A percentile compares a stretch with the other conserved stretches of the same genome.
Evolutionary conservation across 1,139 yeast genomes (phyloP).

Genomic region (Lizanozyma gosingica): DNA sequence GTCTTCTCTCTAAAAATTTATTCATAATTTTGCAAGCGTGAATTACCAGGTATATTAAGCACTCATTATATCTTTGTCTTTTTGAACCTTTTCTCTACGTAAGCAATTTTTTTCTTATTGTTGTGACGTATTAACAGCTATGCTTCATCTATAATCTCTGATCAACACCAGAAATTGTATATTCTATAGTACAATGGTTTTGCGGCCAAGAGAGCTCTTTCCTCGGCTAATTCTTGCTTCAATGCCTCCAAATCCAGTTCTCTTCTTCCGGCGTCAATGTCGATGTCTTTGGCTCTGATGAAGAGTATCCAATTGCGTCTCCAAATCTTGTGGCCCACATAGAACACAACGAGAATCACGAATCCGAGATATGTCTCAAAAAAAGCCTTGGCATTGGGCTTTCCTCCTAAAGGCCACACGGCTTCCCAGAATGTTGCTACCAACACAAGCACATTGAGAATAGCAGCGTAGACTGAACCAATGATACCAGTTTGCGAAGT

Average conservation of each 20-base stretch:
- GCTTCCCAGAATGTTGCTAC: conserved; percentile 57
- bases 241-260: conserved; percentile 34
- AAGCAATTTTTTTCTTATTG: too few species aligned
- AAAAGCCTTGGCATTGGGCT: conserved; percentile 14
- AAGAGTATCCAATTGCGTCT: conserved; percentile 21
- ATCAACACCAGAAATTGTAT: conserved; percentile 30
- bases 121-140: too few species aligned
- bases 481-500: conserved; percentile 36
- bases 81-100: too few species aligned
- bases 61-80: too few species aligned
- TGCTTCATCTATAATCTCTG: too few species aligned
- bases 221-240: conserved; percentile 34
- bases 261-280: conserved; percentile 34
- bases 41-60: too few species aligned
- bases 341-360: conserved; percentile 14
- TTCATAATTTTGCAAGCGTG: too few species aligned
- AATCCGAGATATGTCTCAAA: conserved; percentile 16
- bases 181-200: conserved; percentile 27
- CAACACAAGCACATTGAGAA: conserved; percentile 28
- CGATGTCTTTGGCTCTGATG: conserved; percentile 28
- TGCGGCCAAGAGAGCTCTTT: conserved; percentile 20
- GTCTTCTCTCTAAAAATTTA: too few species aligned
- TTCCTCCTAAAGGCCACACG: conserved; percentile 42
- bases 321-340: conserved; percentile 19
- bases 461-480: conserved; percentile 34